Percentiles rank a stretch among this genome's conserved stretches.
Evolutionary conservation across 2,329 filamentous ascomycete species (phyloP).

Genomic region (Penicillium italicum): DNA sequence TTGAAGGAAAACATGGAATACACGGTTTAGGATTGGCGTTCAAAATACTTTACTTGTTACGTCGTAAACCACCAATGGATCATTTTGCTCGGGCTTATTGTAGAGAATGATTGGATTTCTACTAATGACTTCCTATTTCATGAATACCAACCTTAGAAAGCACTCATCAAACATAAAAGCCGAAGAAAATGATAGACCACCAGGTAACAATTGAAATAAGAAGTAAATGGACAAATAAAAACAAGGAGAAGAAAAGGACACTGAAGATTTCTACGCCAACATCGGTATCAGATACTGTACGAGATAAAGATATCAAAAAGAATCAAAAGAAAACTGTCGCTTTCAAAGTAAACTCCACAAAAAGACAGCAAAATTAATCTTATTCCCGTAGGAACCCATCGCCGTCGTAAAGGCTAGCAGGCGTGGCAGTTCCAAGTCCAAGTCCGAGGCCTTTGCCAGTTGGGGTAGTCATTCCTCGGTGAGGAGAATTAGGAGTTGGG

Average conservation of each 20-base stretch:
- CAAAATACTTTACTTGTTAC: neutral
- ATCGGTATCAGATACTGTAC: neutral
- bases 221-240: neutral
- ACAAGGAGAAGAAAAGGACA: neutral
- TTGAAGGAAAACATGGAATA: neutral
- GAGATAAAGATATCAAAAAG: neutral
- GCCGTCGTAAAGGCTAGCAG: constrained; percentile 47
- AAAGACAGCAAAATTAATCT: constrained; percentile 1
- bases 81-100: neutral
- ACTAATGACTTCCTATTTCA: constrained; percentile 21
- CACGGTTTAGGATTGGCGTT: neutral
- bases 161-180: constrained; percentile 6
- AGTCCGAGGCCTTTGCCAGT: constrained; percentile 27
- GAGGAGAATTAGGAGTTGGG: constrained; percentile 15
- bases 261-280: neutral
- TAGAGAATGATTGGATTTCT: constrained; percentile 9
- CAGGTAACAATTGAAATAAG: constrained; percentile 3
- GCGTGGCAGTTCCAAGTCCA: constrained; percentile 37
- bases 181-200: neutral
- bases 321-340: neutral
- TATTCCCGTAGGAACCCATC: constrained; percentile 39
- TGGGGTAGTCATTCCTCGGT: constrained; percentile 27
- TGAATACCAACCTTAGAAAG: constrained; percentile 14
- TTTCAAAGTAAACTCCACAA: constrained; percentile 2
- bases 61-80: neutral